Evolutionary conservation across 1,284 basidiomycete genomes (phyloP), one percentile per base, ranked within the genome.

Genomic region (Earliella scabrosa): DNA sequence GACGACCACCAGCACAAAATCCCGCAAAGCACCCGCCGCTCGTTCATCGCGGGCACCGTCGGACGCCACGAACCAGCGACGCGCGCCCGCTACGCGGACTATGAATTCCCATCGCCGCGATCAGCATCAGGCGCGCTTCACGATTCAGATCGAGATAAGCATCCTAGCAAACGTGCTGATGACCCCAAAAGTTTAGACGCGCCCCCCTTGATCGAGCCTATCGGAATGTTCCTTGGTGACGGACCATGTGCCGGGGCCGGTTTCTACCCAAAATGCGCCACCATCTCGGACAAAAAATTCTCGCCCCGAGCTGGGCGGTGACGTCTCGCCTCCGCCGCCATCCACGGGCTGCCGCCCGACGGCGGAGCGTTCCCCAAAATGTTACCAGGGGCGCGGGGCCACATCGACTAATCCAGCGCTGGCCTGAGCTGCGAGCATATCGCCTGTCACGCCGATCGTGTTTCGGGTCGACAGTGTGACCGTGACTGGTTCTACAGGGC

Each of bases 121-220:
- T 31, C 29, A 50, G 47, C 48, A 61, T 61, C 59, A 55, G 39
- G 44, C 49, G 49, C 36, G 48, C 39, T 41, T 46, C 56, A 48
- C 53, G 50, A 45, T 56, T 27, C 44, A 45, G 60, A 70, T 70
- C 69, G 64, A 68, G 69, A 70, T 70, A 68, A 53, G 64, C 61
- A 66, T 68, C 63, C 64, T 64, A 55, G 65, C 67, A 68, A 63
- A 54, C 57, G 50, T 58, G 52, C 46, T 45, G 59, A 54, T 59
- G 51, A 54, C 57, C 59, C 57, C 56, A 62, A 62, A 62, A 61
- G 56, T 60, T 67, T 48, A 61, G 60, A 54, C 60, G 55, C 47
- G 55, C 40, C 59, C 52, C 52, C 40, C 51, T 24, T 64, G 66
- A 67, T 67, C 66, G 60, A 52, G 50, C 56, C 59, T 61, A 64